Evolutionary conservation across 2,329 filamentous ascomycete species (phyloP), one percentile per base, ranked within the genome.

Genomic region (Ophiostoma piceae): DNA sequence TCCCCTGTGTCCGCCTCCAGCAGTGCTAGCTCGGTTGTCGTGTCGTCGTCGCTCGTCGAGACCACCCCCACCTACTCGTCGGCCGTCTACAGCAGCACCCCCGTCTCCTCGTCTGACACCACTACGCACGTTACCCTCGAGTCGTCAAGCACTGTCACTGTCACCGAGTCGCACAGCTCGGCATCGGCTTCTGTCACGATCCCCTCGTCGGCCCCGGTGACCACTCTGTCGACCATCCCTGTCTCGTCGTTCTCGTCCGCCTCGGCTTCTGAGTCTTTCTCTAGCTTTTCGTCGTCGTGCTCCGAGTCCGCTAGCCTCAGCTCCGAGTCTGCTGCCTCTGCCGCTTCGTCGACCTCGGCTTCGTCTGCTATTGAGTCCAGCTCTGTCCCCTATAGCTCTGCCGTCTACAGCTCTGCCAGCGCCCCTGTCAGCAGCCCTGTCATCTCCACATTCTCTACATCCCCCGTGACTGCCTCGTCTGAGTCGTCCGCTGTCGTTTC

Each of bases 321-420:
- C 51, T 57, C 51, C 6, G 51, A 22, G 9, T 57, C 51, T 26
- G 22, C 57, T 16, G 57, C 57, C 12, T 16, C 57, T 32, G 3
- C 57, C 57, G 26, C 57, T 29, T 65, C 62, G 16, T 47, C 16
- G 19, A n/a, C 57, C 12, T 29, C 57, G 12, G 22, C 26, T 14
- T 62, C 57, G 12, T 65, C 62, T 39, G 62, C 62, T 14, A 16
- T 26, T 8, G 35, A 65, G 35, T 65, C 62, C 16, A 39, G 62
- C 62, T 65, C 62, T 22, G 14, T 29, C 16, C 35, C 35, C 26
- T 37, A 35, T 32, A 65, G 62, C 62, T 39, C 62, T 2, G 32
- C 62, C 12, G 62, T 65, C 6, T 22, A 39, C 62, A 65, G 62
- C 62, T 65, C 62, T 65, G 35, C n/a, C n/a, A 39, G 19, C 57